Conservation (phyloP, 305 asterid species). For the Fraxinus angustifolia region DNA sequence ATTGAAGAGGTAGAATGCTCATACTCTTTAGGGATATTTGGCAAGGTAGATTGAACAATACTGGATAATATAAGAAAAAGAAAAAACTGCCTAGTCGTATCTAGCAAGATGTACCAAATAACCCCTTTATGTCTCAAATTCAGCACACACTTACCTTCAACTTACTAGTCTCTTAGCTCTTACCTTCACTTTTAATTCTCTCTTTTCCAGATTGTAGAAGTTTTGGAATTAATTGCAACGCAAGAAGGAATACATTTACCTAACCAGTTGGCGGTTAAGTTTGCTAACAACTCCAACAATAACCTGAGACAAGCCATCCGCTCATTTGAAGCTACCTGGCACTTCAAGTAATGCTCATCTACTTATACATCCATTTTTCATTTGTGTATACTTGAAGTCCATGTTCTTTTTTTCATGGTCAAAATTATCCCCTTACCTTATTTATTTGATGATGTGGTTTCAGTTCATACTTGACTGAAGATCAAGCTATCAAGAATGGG, state of each 20-base stretch:
- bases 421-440: constrained; percentile 17
- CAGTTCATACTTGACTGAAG: constrained; percentile 52
- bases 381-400: neutral
- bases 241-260: constrained; percentile 60
- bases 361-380: neutral
- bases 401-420: neutral
- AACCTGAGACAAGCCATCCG: constrained; percentile 85
- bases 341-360: constrained; percentile 40
- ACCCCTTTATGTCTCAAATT: neutral
- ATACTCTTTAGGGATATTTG: neutral
- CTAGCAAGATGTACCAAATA: neutral
- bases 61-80: neutral
- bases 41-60: neutral
- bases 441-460: constrained; percentile 35
- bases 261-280: constrained; percentile 45
- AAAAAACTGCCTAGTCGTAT: neutral
- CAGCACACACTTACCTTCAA: neutral
- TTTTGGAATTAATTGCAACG: constrained; percentile 64
- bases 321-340: constrained; percentile 91
- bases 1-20: constrained; percentile 50
- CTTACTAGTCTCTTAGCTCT: constrained; percentile 14
- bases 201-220: constrained; percentile 56
- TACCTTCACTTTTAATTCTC: neutral
- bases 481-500: constrained; percentile 66
- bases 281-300: constrained; percentile 68